Base-by-base conservation (phyloP, 2,329 filamentous ascomycete genomes). In the Arthrinium phaeospermum region DNA sequence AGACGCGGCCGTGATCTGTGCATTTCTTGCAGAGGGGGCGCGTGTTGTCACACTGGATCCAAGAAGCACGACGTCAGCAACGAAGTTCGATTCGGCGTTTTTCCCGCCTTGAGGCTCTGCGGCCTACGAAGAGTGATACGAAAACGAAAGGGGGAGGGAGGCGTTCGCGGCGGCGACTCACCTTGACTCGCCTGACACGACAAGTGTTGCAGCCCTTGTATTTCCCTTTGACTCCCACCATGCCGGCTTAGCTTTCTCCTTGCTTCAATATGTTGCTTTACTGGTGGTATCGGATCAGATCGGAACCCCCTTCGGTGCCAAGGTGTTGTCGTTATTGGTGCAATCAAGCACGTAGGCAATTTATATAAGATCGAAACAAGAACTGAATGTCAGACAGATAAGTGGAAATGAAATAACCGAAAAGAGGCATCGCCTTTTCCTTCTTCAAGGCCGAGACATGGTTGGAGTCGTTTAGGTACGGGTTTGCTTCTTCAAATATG, bases 11-110 rank as follows among this genome's bases (percentile, higher is more conserved):
- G 75, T 86, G 88, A 75, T 87, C 84, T 71, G 85, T 82, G 78
- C 91, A 92, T 78, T 91, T 91, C 71, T 85, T 86, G 79, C 91
- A 92, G 49, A 83, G 83, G 1, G 91, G 91, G 4, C 87, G 86
- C 72, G 88, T 85, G 74, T 91, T 90, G 80, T 91, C 91, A 79
- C 91, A 92, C 72, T 73, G 30, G 22, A 19, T 41, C 24, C 27
- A 22, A 34, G n/a, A 6, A 4, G 27, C 30, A 7, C 27, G 34
- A 64, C 24, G 57, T 64, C 57, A 64, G 57, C 34, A 22, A 27
- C 49, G 64, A 49, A 22, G 24, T 34, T 22, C 13, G 22, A 8
- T 45, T 41, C 4, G 64, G 37, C 7, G 13, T 67, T 41, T 8
- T 8, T 13, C 19, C 67, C 37, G 6, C 37, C 8, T 37, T 12